Evolutionary conservation across 768 basidiomycete genomes (phyloP).

Genomic region (Russula abietina): DNA sequence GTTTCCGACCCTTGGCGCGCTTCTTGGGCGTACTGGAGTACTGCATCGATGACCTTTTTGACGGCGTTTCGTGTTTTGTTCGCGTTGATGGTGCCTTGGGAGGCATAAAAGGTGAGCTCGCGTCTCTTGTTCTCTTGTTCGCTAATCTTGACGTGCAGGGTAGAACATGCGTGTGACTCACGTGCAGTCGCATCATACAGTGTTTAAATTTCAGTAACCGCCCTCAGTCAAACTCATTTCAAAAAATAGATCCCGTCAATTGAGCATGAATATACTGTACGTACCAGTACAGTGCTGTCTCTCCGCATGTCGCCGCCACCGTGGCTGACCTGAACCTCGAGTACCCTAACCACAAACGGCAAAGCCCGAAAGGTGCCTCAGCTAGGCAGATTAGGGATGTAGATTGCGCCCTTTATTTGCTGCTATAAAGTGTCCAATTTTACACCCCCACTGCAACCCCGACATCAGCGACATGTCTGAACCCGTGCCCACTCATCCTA

Average conservation of each 20-base stretch:
- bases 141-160: neutral
- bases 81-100: constrained; percentile 18
- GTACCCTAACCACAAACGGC: constrained; percentile 2
- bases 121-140: neutral
- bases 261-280: no score
- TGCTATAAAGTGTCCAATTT: neutral
- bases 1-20: neutral
- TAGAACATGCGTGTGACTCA: neutral
- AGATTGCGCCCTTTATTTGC: neutral
- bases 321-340: neutral
- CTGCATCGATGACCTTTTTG: neutral
- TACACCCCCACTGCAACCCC: neutral
- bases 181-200: neutral
- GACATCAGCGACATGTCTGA: constrained; percentile 27
- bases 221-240: no score
- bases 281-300: no score
- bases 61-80: constrained; percentile 3
- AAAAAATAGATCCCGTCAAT: no score
- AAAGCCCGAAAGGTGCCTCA: neutral
- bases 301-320: neutral
- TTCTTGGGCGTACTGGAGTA: neutral
- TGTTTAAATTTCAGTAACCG: no score
- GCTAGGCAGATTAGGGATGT: neutral
- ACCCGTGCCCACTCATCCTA: constrained; percentile 49
- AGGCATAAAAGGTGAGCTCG: constrained; percentile 3